Evolutionary conservation across 768 basidiomycete genomes (phyloP), one percentile per base, ranked within the genome.

Genomic region (Phanerodontia chrysosporium): DNA sequence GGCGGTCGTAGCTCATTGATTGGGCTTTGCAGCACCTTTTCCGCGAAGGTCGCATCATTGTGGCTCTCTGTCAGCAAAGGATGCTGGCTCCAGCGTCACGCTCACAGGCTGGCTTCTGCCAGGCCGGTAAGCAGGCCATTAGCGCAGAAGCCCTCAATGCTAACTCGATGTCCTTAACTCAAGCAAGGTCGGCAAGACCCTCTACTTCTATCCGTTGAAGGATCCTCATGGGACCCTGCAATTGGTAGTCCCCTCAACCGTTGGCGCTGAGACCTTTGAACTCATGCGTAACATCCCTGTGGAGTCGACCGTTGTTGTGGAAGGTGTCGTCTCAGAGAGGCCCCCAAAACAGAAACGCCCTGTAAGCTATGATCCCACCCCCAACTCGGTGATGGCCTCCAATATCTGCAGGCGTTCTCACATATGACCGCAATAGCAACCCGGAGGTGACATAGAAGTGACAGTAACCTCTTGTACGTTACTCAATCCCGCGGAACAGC

Each of bases 151-250:
- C n/a, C n/a, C 22, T 5, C 51, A 55, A 12, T 28, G 51, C 48
- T 59, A 39, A 21, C 45, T 10, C 32, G 59, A 57, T 36, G 45
- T 28, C 30, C 51, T 32, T 42, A 25, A 25, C 64, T n/a, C 69
- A 51, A 94, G 91, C 30, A 87, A 87, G 72, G 78, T 86, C 18
- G 78, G 77, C 56, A 86, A 84, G 72, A 74, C 72, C 52, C 74
- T 94, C 65, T 90, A 90, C 58, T 98, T 98, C 78, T 92, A 89
- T 75, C 87, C 86, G 30, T 81, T 97, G 69, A 89, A 84, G 67
- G 94, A 95, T 72, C 79, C 86, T 45, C 80, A 80, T 63, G 90
- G 91, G 35, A 83, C 80, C 0, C 83, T 88, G 2, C 95, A 98
- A 73, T 85, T 98, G 59, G 80, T 92, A 69, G 80, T 82, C 68